Conservation (phyloP, 2,329 filamentous ascomycete species). For the Trichoderma breve region DNA sequence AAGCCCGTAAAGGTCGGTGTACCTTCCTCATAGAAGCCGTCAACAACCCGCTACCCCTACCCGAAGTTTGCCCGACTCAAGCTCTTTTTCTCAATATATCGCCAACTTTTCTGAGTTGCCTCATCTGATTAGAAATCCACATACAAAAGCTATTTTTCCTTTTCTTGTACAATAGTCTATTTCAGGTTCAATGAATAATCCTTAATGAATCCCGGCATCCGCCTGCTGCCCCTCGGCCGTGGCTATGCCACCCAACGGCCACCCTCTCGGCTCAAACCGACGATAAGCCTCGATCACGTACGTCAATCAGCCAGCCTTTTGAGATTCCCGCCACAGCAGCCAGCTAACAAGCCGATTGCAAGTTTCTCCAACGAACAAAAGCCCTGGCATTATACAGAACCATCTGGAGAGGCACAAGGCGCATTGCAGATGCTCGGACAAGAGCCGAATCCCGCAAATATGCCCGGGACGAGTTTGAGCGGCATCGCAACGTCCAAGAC, state of each 20-base stretch:
- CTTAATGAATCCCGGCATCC: constrained; percentile 29
- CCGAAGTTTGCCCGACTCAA: constrained; percentile 25
- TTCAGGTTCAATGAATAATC: not conserved
- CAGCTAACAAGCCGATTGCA: not conserved
- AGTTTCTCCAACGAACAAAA: constrained; percentile 60
- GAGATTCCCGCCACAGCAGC: not conserved
- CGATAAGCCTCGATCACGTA: constrained; percentile 60
- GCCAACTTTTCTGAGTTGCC: not conserved
- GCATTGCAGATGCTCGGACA: constrained; percentile 50
- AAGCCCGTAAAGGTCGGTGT: not conserved
- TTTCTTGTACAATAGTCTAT: not conserved
- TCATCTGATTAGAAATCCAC: not conserved
- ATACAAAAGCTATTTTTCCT: not conserved
- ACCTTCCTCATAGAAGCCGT: not conserved
- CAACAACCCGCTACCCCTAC: constrained; percentile 4
- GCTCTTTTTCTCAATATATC: constrained; percentile 1
- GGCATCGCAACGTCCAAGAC: constrained; percentile 56
- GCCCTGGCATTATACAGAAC: constrained; percentile 57
- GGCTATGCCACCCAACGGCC: constrained; percentile 36
- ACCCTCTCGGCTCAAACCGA: constrained; percentile 33
- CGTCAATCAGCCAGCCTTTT: not conserved
- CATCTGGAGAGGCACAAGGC: constrained; percentile 54
- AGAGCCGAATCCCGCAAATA: constrained; percentile 56
- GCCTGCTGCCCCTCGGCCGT: constrained; percentile 32
- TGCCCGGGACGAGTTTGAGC: constrained; percentile 60